Evolutionary conservation across 1,139 yeast species (phyloP), one percentile per base, ranked within the genome.

Genomic region (Diutina rugosa): DNA sequence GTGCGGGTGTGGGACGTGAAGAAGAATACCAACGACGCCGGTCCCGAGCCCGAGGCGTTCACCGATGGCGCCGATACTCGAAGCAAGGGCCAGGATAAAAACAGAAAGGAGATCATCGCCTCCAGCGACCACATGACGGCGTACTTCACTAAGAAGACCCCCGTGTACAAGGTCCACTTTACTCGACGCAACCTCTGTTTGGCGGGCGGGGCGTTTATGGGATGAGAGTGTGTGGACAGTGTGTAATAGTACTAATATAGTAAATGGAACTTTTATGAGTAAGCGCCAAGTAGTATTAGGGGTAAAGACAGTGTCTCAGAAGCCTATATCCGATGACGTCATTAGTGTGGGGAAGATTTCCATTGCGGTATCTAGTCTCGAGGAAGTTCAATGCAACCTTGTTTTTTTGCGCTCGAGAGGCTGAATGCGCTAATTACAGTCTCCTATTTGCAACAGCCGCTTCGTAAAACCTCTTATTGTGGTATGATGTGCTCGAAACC

Each of bases 1-100:
- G 95, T 93, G 2, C 78, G 99, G 63, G 96, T 91, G 1, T 95
- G 99, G 99, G 98, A 95, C 69, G 84, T 90, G 56, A 89, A 88
- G 69, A 82, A 85, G 63, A 90, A 90, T 58, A 89, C 97, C 0
- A 78, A 79, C 58, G 96, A 89, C 63, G 81, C 85, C 1, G 89
- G 90, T 4, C 85, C 91, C 1, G 87, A 83, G 63, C 96, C 96
- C 1, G 96, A 89, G 65, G 81, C 85, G 6, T 82, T 86, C 63
- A 60, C 59, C 12, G 56, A 59, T 32, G 18, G 41, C n/a, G 53
- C n/a, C 10, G 53, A 32, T 16, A 9, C 14, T 6, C 41, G 53
- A 8, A 10, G 53, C n/a, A 60, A 60, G 55, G 56, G 57, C 12
- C 44, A 58, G 2, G 87, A 74, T 48, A 73, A 74, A 46, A 67